A percentile compares a stretch with the other conserved stretches of the same genome.
phyloP scores from a whole-genome alignment of 2,329 filamentous ascomycete species.

The Ascochyta viciae-villosae region DNA sequence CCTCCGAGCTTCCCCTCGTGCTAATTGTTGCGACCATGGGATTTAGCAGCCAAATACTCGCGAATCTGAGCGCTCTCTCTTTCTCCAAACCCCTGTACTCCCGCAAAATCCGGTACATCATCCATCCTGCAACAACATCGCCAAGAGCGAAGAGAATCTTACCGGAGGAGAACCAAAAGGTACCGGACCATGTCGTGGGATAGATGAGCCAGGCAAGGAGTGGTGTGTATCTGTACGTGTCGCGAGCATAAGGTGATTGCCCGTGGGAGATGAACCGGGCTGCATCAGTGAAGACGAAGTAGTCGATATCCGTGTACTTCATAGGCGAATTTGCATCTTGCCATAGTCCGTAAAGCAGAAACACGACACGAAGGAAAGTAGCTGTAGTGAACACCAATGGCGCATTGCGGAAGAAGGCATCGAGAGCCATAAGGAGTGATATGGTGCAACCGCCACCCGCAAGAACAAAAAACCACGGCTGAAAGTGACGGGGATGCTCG shows the following conservation, averaged over 20 bases:
- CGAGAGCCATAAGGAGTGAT: conserved; percentile 30
- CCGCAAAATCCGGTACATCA: conserved; percentile 67
- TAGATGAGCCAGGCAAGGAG: conserved; percentile 89
- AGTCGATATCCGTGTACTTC: conserved; percentile 99
- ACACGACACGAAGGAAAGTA: conserved; percentile 70
- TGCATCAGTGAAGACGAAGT: conserved; percentile 96
- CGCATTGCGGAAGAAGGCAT: conserved; percentile 44
- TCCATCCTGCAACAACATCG: conserved; percentile 83
- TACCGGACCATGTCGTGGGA: conserved; percentile 71
- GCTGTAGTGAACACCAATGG: conserved; percentile 52
- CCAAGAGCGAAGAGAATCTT: conserved; percentile 85
- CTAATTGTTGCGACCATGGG: conserved; percentile 98
- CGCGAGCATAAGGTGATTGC: conserved; percentile 80
- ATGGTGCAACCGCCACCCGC: not conserved
- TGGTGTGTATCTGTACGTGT: conserved; percentile 97
- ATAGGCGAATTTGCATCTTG: conserved; percentile 91
- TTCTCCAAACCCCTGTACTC: conserved; percentile 45
- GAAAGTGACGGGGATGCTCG: not conserved
- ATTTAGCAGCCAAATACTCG: conserved; percentile 91
- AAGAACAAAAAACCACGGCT: not conserved
- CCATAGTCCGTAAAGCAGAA: conserved; percentile 88
- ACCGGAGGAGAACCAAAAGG: conserved; percentile 79
- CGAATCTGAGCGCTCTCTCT: conserved; percentile 71
- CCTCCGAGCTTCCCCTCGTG: conserved; percentile 92
- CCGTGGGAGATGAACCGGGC: conserved; percentile 75